Evolutionary conservation across 2,329 filamentous ascomycete genomes (phyloP).

Genomic region (Lachnellula cervina): DNA sequence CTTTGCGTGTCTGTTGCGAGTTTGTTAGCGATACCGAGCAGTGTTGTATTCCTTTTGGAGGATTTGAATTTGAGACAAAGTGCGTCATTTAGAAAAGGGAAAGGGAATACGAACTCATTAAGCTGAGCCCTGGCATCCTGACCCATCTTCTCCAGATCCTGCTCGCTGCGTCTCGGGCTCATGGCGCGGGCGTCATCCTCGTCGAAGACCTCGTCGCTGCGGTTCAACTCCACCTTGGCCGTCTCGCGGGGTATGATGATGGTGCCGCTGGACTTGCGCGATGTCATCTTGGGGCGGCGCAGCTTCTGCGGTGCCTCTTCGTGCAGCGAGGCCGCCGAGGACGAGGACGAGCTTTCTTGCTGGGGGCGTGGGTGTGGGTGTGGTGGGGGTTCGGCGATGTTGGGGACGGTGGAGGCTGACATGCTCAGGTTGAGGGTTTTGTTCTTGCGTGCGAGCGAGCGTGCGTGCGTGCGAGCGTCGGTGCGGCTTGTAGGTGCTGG

Average conservation of each 20-base stretch:
- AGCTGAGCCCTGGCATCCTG: constrained; percentile 70
- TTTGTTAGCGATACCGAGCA: constrained; percentile 2
- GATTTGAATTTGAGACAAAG: background rate
- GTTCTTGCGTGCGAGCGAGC: background rate
- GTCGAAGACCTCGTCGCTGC: constrained; percentile 63
- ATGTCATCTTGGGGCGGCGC: constrained; percentile 61
- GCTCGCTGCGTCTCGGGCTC: constrained; percentile 86
- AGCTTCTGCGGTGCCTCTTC: constrained; percentile 9
- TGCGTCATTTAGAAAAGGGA: background rate
- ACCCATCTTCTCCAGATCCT: constrained; percentile 83
- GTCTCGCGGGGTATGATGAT: constrained; percentile 77
- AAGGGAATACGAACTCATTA: constrained; percentile 41
- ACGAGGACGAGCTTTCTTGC: constrained; percentile 14
- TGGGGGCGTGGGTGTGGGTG: background rate
- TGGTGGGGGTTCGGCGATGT: background rate
- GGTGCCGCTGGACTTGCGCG: constrained; percentile 74
- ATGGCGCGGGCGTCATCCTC: constrained; percentile 88
- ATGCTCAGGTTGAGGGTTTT: background rate
- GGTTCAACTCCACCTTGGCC: constrained; percentile 65
- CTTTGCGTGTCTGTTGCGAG: constrained; percentile 68
- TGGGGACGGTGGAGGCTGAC: background rate
- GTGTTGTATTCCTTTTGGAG: background rate
- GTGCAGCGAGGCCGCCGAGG: constrained; percentile 10
- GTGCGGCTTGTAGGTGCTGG: background rate
- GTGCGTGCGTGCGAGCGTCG: no score